Evolutionary conservation across 2,329 filamentous ascomycete species (phyloP), one percentile per base, ranked within the genome.

Genomic region (Onygenales sp.): DNA sequence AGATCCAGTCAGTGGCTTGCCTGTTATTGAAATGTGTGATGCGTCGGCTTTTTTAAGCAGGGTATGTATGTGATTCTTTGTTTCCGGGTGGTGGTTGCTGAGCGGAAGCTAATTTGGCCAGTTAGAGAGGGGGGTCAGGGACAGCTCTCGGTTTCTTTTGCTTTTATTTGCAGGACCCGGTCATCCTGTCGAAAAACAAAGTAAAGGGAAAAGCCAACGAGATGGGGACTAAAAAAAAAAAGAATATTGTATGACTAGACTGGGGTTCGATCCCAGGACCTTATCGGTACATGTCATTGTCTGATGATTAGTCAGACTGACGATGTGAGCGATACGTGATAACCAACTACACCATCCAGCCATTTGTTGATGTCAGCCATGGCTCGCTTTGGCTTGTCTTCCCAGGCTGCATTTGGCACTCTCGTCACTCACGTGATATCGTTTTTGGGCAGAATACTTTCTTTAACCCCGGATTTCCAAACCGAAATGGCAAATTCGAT

Each of bases 211-310:
- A 55, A 51, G 52, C 50, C 21, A 42, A 47, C 27, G 13, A 39
- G 14, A 48, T 41, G 52, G 38, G 49, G 51, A 46, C 55, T 53
- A 59, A 31, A 48, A 50, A 52, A 46, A 53, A 64, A 62, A 43
- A 43, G n/a, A 35, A 31, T 5, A n/a, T 8, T 14, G 8, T 1
- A 51, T 43, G 42, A 51, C 42, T 51, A 44, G 49, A 51, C 39
- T 43, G 39, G 49, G 58, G 61, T 60, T 63, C 55, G 55, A 50
- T 59, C 54, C 58, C 58, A 59, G 64, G 63, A 62, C 62, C 57
- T 59, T 50, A 53, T 49, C 47, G 47, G 47, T 13, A 49, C 47
- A 49, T 41, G 10, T 32, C 21, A 27, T 39, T 39, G 36, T n/a
- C 36, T 2, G 46, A 7, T 2, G 47, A 11, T 49, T 17, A 49